Conservation (phyloP, 1,284 basidiomycete genomes). For the Mycosarcoma mackinlayi region DNA sequence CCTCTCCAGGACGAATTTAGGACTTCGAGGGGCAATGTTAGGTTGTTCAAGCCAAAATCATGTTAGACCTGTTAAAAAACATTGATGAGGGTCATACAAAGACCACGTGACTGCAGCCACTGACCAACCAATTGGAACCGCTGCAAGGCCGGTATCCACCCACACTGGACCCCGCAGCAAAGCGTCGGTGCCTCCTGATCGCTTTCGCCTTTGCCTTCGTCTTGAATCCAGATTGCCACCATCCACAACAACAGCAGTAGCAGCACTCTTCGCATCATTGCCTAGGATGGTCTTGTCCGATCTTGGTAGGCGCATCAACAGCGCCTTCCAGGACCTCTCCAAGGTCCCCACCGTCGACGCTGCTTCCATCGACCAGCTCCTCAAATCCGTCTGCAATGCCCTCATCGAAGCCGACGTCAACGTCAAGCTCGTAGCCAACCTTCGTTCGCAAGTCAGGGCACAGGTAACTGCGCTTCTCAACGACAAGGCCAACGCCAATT, state of each 20-base stretch:
- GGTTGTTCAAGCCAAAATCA: not conserved
- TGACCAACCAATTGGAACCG: not conserved
- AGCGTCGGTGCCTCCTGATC: not conserved
- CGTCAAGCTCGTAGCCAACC: conserved; percentile 89
- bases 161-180: conserved; percentile 1
- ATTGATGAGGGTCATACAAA: too few relatives aligned
- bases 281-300: conserved; percentile 91
- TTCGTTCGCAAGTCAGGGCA: conserved; percentile 80
- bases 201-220: not conserved
- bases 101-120: not conserved
- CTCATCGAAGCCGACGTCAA: conserved; percentile 97
- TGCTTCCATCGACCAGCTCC: conserved; percentile 73
- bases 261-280: not conserved
- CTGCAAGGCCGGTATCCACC: not conserved
- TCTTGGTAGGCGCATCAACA: conserved; percentile 91
- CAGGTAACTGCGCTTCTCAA: conserved; percentile 75
- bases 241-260: not conserved
- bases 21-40: too few relatives aligned
- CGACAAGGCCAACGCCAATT: conserved; percentile 56
- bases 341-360: conserved; percentile 82
- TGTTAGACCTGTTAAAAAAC: not conserved
- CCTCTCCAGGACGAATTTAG: not conserved
- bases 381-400: conserved; percentile 94
- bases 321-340: conserved; percentile 89
- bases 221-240: not conserved